Percentiles rank a stretch among this genome's conserved stretches.
phyloP scores from a whole-genome alignment of 176 grass and related monocot genomes.

The Pharus latifolius region DNA sequence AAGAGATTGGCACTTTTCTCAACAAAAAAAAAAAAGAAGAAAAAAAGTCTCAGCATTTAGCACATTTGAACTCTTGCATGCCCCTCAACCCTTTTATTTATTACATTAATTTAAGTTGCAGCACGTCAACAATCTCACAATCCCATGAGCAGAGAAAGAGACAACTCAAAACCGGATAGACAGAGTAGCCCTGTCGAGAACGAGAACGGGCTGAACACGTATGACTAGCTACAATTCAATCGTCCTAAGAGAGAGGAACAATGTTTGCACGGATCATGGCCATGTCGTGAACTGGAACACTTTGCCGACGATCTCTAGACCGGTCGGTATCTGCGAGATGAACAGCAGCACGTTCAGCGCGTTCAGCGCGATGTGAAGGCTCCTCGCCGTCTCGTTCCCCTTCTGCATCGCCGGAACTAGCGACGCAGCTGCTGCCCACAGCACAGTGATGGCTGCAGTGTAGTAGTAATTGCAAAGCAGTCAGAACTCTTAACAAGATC shows the following conservation, averaged over 20 bases:
- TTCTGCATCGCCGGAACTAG: slow-evolving; percentile 93
- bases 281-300: slow-evolving; percentile 95
- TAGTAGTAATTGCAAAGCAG: no score
- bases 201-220: not conserved
- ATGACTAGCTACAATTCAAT: not conserved
- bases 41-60: no score
- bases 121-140: not conserved
- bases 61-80: not conserved
- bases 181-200: not conserved
- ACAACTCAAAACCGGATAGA: not conserved
- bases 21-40: no score
- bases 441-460: slow-evolving; percentile 59
- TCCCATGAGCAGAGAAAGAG: not conserved
- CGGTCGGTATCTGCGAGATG: slow-evolving; percentile 89
- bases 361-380: slow-evolving; percentile 87
- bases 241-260: not conserved
- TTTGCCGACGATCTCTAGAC: slow-evolving; percentile 84
- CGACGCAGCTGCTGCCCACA: slow-evolving; percentile 64
- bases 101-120: no score
- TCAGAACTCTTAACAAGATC: no score
- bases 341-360: slow-evolving; percentile 80
- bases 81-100: not conserved
- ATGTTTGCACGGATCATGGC: slow-evolving; percentile 28
- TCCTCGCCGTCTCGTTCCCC: slow-evolving; percentile 65
- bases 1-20: no score